Base-by-base conservation (phyloP, 345 rosid species). In the Brassica carinata region DNA sequence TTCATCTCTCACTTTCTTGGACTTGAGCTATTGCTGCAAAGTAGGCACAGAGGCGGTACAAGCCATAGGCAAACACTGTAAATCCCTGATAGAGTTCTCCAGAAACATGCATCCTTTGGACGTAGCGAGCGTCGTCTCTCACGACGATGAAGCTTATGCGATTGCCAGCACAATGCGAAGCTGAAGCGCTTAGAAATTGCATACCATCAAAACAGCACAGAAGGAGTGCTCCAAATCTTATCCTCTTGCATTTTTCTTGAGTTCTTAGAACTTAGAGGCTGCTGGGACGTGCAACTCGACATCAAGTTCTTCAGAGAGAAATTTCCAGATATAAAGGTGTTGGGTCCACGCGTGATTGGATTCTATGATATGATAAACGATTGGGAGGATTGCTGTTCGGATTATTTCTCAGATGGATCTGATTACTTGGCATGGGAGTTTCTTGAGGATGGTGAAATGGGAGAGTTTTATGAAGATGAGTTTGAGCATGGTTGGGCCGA, bases 381-480 rank as follows among this genome's bases (percentile, higher is more conserved):
- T 53, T 91, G 91, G 93, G 97, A 89, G 23, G 93, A 90, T 64
- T 86, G 85, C 78, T 89, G 78, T 40, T 79, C 91, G 0, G 92
- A 87, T 66, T 90, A 85, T 76, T 89, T 83, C 85, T 92, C 97
- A 0, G 94, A 92, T 73, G 84, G 87, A 15, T 88, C 94, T 0
- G 97, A 88, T 63, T 88, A 89, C 64, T 77, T 88, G 77, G 90
- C 89, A 6, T 94, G 96, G 97, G 93, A 85, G 76, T 88, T 92
- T 59, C 75, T 86, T 53, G 87, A 88, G 2, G 96, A 88, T 17
- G 92, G 86, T 57, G 91, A 85, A 69, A 84, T 89, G 83, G 96
- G 78, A 19, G 80, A 81, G 80, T 81, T 81, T 5, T 82, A 82
- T 45, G 84, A 77, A 67, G 84, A 82, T 67, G 84, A 81, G 65